These are phyloP conservation scores for Colletotrichum echinochloae DNA, from an alignment of 2,329 filamentous ascomycete species.

Conservation along the genomic window DNA sequence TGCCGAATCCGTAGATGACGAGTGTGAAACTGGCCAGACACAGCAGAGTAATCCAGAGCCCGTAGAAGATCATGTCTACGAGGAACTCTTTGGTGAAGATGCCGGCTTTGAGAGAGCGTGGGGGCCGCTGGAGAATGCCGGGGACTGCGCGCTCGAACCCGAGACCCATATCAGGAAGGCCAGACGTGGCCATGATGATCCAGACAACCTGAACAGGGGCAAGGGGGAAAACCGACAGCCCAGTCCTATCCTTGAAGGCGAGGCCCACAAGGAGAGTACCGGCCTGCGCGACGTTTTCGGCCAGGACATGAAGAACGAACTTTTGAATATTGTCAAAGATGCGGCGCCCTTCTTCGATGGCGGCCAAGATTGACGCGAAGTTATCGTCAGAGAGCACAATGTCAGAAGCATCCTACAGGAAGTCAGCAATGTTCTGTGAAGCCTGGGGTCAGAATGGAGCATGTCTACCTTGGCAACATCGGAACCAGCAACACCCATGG, in stretches of 20 bases:
- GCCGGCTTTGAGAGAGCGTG: constrained; percentile 55
- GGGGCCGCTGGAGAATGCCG: constrained; percentile 72
- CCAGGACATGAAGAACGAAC: constrained; percentile 70
- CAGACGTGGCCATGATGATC: constrained; percentile 79
- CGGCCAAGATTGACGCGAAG: constrained; percentile 73
- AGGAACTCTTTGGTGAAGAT: constrained; percentile 71
- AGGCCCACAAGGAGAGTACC: constrained; percentile 72
- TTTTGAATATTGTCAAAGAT: constrained; percentile 77
- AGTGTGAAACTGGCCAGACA: constrained; percentile 44
- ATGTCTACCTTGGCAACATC: constrained; percentile 66
- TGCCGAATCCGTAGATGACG: constrained; percentile 54
- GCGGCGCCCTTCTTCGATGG: constrained; percentile 73
- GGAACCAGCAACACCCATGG: constrained; percentile 72
- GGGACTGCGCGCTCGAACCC: constrained; percentile 73
- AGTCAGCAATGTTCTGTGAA: constrained; percentile 14
- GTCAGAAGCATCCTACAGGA: constrained; percentile 64
- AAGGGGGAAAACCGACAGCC: constrained; percentile 74
- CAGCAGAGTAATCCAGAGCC: constrained; percentile 69
- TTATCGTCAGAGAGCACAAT: constrained; percentile 77
- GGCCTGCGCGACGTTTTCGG: constrained; percentile 73
- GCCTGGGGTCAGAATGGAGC: too few relatives aligned
- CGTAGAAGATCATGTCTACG: constrained; percentile 70
- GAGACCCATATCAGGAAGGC: constrained; percentile 75
- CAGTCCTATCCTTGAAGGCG: constrained; percentile 69
- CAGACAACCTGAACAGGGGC: constrained; percentile 75